Evolutionary conservation across 108 stramenopile species (phyloP).

Genomic region (Pseudonitzschia multiseries): DNA sequence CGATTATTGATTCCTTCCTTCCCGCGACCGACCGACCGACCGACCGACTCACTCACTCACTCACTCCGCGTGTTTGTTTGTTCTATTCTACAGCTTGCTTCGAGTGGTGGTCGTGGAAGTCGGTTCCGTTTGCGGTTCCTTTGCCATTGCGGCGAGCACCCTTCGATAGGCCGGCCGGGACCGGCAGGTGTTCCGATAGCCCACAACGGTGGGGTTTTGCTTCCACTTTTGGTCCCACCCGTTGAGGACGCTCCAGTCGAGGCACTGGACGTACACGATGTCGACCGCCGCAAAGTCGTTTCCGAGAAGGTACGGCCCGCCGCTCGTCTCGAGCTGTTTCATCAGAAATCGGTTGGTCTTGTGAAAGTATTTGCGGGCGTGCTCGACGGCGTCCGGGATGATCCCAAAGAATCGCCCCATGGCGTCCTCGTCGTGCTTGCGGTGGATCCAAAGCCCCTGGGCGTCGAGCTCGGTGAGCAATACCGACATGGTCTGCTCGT

Average conservation of each 20-base stretch:
- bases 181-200: slow-evolving; percentile 46
- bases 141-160: slow-evolving; percentile 24
- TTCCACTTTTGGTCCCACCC: slow-evolving; percentile 58
- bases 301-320: slow-evolving; percentile 55
- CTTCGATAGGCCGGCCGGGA: slow-evolving; percentile 42
- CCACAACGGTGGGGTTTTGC: slow-evolving; percentile 9
- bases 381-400: slow-evolving; percentile 58
- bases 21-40: no score
- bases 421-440: slow-evolving; percentile 52
- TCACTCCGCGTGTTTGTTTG: no score
- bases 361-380: slow-evolving; percentile 65
- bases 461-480: slow-evolving; percentile 68
- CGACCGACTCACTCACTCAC: no score
- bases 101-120: no score
- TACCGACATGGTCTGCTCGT: slow-evolving; percentile 63
- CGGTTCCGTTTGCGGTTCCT: not conserved
- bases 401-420: slow-evolving; percentile 54
- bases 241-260: slow-evolving; percentile 68
- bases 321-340: slow-evolving; percentile 41
- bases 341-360: slow-evolving; percentile 32
- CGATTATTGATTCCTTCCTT: no score
- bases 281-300: slow-evolving; percentile 68
- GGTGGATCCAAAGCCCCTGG: slow-evolving; percentile 77
- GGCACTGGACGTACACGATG: slow-evolving; percentile 70
- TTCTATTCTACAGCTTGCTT: not conserved